Base-by-base conservation (phyloP, 352 stramenopile genomes). In the Phytophthora ramorum region DNA sequence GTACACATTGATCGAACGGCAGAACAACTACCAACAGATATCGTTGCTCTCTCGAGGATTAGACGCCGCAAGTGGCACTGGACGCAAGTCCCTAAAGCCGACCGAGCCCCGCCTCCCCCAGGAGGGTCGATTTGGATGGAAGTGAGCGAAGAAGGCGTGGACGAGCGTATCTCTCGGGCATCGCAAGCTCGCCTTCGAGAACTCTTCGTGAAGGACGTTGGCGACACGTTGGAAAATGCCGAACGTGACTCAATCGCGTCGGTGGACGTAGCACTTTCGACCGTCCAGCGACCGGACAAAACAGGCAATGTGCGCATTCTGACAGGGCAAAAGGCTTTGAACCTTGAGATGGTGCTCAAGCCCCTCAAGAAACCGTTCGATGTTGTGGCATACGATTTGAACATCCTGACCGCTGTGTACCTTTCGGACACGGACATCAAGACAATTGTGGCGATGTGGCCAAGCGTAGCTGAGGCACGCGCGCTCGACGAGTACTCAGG, bases 361-460 rank as follows among this genome's bases (percentile, higher is more conserved):
- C 50, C 37, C 12, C 44, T 77, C 34, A 63, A 59, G 14, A 22
- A 35, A 20, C 46, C 69, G 1, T 73, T 73, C 35, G 41, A 22
- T 4, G 17, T 58, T 2, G 58, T 77, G 14, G 69, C 69, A 0
- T 54, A 69, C 19, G 69, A 77, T 38, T 7, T 77, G 1, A 65
- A 71, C 32, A 44, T 71, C 6, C 47, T 77, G n/a, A 71, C 63
- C 20, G 69, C 63, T 10, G 62, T 66, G 38, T 73, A 73, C 46
- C 20, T 77, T 3, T 43, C 63, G 53, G 69, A 58, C 28, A 67
- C 64, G 13, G 60, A 73, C 12, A 65, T 77, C 28, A 74, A 62
- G 35, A 71, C 69, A 7, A 64, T 77, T 34, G 28, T 77, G 28
- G 52, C 69, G 3, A 74, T 77, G 69, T 77, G 69, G 69, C 69